phyloP scores from a whole-genome alignment of 257 asterid genomes.

The Petrea volubilis region DNA sequence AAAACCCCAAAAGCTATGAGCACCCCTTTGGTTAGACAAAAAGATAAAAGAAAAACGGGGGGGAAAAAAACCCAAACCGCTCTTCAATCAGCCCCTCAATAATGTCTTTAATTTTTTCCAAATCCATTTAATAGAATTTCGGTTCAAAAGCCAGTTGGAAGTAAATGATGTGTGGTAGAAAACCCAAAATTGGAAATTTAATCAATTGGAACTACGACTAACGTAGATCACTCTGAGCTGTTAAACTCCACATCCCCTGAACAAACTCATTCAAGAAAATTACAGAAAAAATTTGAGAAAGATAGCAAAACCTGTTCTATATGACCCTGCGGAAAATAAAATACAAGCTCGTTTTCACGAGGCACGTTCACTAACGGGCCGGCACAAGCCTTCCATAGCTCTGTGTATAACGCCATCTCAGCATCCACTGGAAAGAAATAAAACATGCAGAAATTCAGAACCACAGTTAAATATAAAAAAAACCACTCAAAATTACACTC shows the following conservation, averaged over 20 bases:
- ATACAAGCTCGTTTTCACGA: conserved; percentile 75
- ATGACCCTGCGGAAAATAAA: conserved; percentile 96
- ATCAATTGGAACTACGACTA: neutral
- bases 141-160: neutral
- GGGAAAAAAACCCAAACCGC: neutral
- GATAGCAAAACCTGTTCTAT: conserved; percentile 84
- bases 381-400: conserved; percentile 96
- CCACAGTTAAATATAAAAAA: neutral
- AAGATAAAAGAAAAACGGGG: neutral
- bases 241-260: neutral
- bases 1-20: conserved; percentile 18
- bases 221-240: conserved; percentile 23
- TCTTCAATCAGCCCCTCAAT: neutral
- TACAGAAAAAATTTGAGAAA: neutral
- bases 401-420: conserved; percentile 78
- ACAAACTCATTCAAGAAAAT: neutral
- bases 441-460: conserved; percentile 2
- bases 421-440: conserved; percentile 51
- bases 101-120: neutral
- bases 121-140: neutral
- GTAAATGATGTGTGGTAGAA: neutral
- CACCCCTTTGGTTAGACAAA: neutral
- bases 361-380: conserved; percentile 97
- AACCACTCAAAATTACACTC: neutral
- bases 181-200: neutral